Evolutionary conservation across 2,329 filamentous ascomycete genomes (phyloP).

Genomic region (Alternaria arborescens): DNA sequence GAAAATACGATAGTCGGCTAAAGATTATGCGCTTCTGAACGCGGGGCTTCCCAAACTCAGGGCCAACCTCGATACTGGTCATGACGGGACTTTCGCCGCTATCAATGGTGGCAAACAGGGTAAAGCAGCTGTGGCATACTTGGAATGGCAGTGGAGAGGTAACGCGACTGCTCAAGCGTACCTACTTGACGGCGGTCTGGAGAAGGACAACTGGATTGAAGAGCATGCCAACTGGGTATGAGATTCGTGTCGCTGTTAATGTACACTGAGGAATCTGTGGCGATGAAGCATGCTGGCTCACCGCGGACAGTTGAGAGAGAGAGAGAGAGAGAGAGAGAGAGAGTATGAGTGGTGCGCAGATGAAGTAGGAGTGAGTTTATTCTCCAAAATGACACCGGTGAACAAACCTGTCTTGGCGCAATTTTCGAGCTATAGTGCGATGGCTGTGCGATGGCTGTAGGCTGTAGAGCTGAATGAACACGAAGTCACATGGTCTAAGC

Average conservation of each 20-base stretch:
- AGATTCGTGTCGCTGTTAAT: background rate
- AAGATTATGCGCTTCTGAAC: slow-evolving; percentile 27
- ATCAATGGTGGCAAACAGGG: slow-evolving; percentile 33
- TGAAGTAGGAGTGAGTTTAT: background rate
- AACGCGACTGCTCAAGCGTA: slow-evolving; percentile 30
- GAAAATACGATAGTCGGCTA: slow-evolving; percentile 18
- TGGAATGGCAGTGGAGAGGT: slow-evolving; percentile 31
- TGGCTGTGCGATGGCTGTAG: background rate
- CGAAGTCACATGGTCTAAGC: background rate
- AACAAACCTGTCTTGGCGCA: background rate
- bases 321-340: too few species aligned
- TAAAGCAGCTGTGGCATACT: slow-evolving; percentile 30
- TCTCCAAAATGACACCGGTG: background rate
- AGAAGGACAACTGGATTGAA: slow-evolving; percentile 31
- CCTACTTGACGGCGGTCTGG: slow-evolving; percentile 24
- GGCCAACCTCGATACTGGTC: slow-evolving; percentile 32
- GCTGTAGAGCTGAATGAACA: slow-evolving; percentile 9
- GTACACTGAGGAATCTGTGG: background rate
- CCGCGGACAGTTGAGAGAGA: background rate
- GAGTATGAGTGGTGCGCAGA: background rate
- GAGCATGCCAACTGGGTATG: slow-evolving; percentile 18
- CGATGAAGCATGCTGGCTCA: background rate
- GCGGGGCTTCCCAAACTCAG: slow-evolving; percentile 27
- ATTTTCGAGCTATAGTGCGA: slow-evolving; percentile 1
- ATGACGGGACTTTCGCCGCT: slow-evolving; percentile 30